A percentile compares a stretch with the other conserved stretches of the same genome.
These are phyloP conservation scores for Podila epigama DNA, from an alignment of 192 early-diverging fungal species.

Conservation along the genomic window DNA sequence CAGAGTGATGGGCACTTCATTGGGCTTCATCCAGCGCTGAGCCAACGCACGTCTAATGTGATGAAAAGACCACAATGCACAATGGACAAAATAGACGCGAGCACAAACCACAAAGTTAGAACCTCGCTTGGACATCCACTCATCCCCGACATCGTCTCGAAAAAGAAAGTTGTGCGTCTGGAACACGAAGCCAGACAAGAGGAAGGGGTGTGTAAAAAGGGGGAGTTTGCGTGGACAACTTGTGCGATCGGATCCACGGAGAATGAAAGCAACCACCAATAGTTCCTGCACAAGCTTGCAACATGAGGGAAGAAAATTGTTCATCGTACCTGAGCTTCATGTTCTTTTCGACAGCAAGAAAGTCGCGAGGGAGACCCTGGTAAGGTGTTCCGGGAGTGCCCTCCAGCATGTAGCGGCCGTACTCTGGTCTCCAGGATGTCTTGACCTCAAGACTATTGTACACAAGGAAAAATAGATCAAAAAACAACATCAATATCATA, in stretches of 20 bases:
- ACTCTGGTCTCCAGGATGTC: slow-evolving; percentile 95
- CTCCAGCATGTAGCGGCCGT: slow-evolving; percentile 97
- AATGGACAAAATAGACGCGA: slow-evolving; percentile 4
- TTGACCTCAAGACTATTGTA: slow-evolving; percentile 56
- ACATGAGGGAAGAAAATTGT: too few species aligned
- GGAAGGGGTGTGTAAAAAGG: not conserved
- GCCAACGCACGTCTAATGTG: slow-evolving; percentile 72
- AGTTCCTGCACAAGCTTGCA: too few species aligned
- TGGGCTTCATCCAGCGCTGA: slow-evolving; percentile 60
- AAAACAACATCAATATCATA: slow-evolving; percentile 8
- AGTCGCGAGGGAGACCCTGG: slow-evolving; percentile 79
- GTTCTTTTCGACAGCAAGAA: slow-evolving; percentile 86
- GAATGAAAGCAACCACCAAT: too few species aligned
- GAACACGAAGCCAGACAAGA: not conserved
- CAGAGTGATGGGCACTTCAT: slow-evolving; percentile 83
- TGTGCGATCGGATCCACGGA: slow-evolving; percentile 1
- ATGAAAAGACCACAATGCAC: slow-evolving; percentile 32
- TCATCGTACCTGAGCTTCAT: slow-evolving; percentile 67
- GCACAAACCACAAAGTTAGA: too few species aligned
- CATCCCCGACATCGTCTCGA: too few species aligned
- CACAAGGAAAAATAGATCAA: slow-evolving; percentile 1
- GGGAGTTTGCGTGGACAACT: too few species aligned
- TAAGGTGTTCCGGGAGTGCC: slow-evolving; percentile 93
- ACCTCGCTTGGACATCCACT: too few species aligned
- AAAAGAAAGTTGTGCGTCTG: not conserved